These are phyloP conservation scores for Candida silvatica DNA, from an alignment of 805 yeast genomes.

Conservation along the genomic window DNA sequence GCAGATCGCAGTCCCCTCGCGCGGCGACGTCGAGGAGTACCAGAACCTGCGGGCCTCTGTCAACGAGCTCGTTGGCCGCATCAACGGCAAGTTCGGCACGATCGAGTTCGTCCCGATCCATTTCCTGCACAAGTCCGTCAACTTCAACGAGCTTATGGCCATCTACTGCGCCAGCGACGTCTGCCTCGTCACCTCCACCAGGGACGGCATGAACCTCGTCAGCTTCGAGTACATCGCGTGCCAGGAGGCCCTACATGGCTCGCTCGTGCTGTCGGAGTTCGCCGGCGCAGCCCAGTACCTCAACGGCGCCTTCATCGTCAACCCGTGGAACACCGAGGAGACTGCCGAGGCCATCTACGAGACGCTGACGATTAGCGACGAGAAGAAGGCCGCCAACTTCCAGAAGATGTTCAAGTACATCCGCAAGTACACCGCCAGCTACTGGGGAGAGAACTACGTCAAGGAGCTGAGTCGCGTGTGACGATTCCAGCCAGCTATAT, in stretches of 20 bases:
- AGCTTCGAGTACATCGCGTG: conserved; percentile 96
- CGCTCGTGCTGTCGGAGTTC: conserved; percentile 83
- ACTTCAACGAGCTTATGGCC: conserved; percentile 86
- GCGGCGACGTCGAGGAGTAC: conserved; percentile 98
- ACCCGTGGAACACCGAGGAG: conserved; percentile 98
- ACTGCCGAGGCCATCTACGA: conserved; percentile 79
- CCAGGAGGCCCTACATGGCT: conserved; percentile 74
- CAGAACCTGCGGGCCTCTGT: conserved; percentile 90
- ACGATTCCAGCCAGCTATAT: background rate
- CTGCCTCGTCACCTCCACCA: conserved; percentile 85
- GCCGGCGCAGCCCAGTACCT: conserved; percentile 99
- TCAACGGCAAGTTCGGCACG: conserved; percentile 93
- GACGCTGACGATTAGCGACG: conserved; percentile 77
- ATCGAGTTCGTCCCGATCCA: conserved; percentile 97
- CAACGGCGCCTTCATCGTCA: conserved; percentile 88
- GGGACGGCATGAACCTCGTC: conserved; percentile 98
- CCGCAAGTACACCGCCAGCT: conserved; percentile 87
- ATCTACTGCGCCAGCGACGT: conserved; percentile 81
- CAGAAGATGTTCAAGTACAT: conserved; percentile 80
- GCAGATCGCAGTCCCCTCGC: conserved; percentile 95
- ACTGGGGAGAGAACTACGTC: conserved; percentile 96
- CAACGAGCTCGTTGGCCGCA: conserved; percentile 92
- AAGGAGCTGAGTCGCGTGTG: conserved; percentile 47
- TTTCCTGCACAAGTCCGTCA: conserved; percentile 86
- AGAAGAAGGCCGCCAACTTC: conserved; percentile 72